Evolutionary conservation across 169 alveolate species (phyloP), one percentile per base, ranked within the genome.

Genomic region (Plasmodium chabaudi): DNA sequence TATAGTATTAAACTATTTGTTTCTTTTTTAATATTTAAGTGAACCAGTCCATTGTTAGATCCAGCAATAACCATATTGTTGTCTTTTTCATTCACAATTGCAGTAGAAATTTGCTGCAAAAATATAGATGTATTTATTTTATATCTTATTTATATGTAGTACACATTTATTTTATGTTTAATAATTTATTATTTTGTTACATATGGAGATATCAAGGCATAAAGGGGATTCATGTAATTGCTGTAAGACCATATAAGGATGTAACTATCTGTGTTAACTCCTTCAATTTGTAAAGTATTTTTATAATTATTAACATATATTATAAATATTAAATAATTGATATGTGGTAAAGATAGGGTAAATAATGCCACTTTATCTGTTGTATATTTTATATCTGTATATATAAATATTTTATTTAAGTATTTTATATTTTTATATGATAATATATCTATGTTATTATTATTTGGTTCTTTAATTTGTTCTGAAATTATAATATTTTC

Each of bases 181-280:
- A 13, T 39, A 39, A 21, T 23, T 63, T 15, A 7, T 39, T 21
- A 53, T 44, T 65, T 19, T 27, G 21, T 74, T 79, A 79, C 89
- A 59, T 79, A 79, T 42, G 89, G 89, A 65, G 89, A 79, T 79
- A 79, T 65, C 59, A 79, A 55, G 53, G 89, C 79, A 63, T 64
- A 79, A 17, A 79, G 34, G 0, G 89, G 89, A 49, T 79, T 79
- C 21, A 79, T 79, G 53, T 79, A 79, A 60, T 79, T 79, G 27
- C 55, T 55, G 47, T 79, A 79, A 47, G 82, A 79, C 89, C 89
- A 79, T 25, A 79, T 53, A 23, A 79, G 89, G 23, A 79, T 79
- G 49, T 79, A 79, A 57, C 89, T 79, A 51, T 79, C 89, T 60
- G 89, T 79, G 44, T 79, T 79, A 44, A 79, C 89, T 12, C 89